Evolutionary conservation across 164 flowering plant species (phyloP), one percentile per base, ranked within the genome.

Genomic region (Buxus sempervirens): DNA sequence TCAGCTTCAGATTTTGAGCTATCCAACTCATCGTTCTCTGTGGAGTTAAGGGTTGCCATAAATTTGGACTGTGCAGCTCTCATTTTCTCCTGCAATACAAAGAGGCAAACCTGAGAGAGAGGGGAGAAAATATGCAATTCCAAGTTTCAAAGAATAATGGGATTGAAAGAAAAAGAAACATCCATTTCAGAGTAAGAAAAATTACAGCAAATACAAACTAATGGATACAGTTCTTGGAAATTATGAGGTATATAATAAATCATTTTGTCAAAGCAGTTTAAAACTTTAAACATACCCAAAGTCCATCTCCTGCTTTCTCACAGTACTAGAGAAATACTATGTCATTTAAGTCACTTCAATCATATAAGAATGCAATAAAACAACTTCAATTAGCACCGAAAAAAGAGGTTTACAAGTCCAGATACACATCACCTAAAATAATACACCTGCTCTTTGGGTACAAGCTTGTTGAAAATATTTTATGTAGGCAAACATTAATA

Each of bases 41-140:
- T 53, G 48, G 87, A 79, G 64, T 77, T 63, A 56, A 92, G 42
- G 75, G 83, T 90, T 51, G 78, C 90, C 82, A 93, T 67, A 77
- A 96, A 96, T 69, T 86, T 93, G 15, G 91, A 83, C 75, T 96
- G 99, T 70, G 86, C 90, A 48, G 88, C 91, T 81, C 79, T 89
- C 98, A 96, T 93, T 77, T 90, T 88, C 77, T 74, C 97, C 98
- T 94, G 86, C 77, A 81, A 32, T 28, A 61, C 53, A 55, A 68
- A 38, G 32, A 62, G 48, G 58, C 58, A 21, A 68, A 66, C 57
- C 25, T 49, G 26, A 10, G 61, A 38, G 19, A 54, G 21, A 61
- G 18, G 54, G 28, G 53, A 18, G 12, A 64, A 0, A 62, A 24
- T 23, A 16, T 3, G 19, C 24, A 49, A 28, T 25, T 27, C 10